A percentile compares a stretch with the other conserved stretches of the same genome.
phyloP scores from a whole-genome alignment of 192 early-diverging fungal genomes.

The Funneliformis mosseae region DNA sequence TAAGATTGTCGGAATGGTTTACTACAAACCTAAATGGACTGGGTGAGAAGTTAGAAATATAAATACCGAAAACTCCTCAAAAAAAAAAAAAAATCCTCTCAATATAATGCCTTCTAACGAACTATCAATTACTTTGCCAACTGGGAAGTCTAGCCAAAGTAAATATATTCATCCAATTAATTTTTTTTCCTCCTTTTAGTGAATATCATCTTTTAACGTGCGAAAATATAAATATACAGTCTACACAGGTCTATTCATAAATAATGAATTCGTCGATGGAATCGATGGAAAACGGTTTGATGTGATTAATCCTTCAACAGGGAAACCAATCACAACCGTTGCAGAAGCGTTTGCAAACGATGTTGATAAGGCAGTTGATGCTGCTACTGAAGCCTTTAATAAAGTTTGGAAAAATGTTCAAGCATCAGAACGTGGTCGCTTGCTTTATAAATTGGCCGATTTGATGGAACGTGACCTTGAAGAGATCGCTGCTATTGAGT shows the following conservation, averaged over 20 bases:
- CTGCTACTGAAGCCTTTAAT: slow-evolving; percentile 56
- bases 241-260: slow-evolving; percentile 66
- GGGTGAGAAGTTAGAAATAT: no score
- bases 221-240: slow-evolving; percentile 26
- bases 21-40: no score
- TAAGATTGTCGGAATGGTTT: no score
- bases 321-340: slow-evolving; percentile 50
- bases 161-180: background rate
- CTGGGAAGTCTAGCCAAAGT: background rate
- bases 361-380: slow-evolving; percentile 58
- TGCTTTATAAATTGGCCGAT: slow-evolving; percentile 64
- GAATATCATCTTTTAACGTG: no score
- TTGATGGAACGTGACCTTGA: slow-evolving; percentile 51
- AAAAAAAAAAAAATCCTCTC: background rate
- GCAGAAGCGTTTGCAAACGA: slow-evolving; percentile 43
- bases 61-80: no score
- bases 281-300: slow-evolving; percentile 53
- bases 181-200: no score
- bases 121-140: background rate
- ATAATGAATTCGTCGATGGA: slow-evolving; percentile 61
- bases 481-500: slow-evolving; percentile 62
- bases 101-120: background rate
- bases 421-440: slow-evolving; percentile 48
- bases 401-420: slow-evolving; percentile 57
- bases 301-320: slow-evolving; percentile 64